Percentiles rank a stretch among this genome's conserved stretches.
These are phyloP conservation scores for Acer yangbiense DNA, from an alignment of 345 rosid genomes.

Conservation along the genomic window DNA sequence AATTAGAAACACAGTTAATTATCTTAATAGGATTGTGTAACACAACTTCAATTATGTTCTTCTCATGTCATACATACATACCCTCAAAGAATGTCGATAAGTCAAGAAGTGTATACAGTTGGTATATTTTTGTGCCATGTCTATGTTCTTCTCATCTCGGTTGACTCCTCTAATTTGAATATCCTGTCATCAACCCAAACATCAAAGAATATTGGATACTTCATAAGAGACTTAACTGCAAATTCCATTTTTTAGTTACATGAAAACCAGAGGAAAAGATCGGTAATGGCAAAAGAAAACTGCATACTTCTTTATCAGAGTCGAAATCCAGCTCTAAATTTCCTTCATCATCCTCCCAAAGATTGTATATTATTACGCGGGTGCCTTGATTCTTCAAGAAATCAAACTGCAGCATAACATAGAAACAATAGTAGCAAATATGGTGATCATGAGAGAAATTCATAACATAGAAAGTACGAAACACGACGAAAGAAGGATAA, in stretches of 20 bases:
- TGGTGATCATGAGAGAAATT: background rate
- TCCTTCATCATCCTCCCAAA: constrained; percentile 82
- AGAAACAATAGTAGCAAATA: background rate
- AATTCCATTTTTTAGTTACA: background rate
- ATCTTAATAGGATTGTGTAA: background rate
- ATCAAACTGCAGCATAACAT: constrained; percentile 46
- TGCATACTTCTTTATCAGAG: constrained; percentile 51
- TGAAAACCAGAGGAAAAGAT: background rate
- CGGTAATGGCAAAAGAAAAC: background rate
- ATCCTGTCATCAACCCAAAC: constrained; percentile 49
- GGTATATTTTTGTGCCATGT: constrained; percentile 59
- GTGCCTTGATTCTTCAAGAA: constrained; percentile 54
- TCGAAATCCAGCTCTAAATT: constrained; percentile 71
- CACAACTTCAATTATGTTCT: background rate
- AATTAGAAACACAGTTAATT: constrained; percentile 3
- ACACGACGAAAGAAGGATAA: background rate
- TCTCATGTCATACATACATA: constrained; percentile 23
- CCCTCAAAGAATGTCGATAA: constrained; percentile 73
- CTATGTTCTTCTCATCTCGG: constrained; percentile 61
- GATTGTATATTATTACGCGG: constrained; percentile 65
- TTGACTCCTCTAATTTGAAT: constrained; percentile 77
- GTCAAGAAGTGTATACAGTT: constrained; percentile 64
- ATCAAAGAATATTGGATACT: background rate
- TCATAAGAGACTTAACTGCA: background rate
- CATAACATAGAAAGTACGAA: background rate